These are phyloP conservation scores for Jasminum sambac DNA, from an alignment of 257 asterid species.

Conservation along the genomic window DNA sequence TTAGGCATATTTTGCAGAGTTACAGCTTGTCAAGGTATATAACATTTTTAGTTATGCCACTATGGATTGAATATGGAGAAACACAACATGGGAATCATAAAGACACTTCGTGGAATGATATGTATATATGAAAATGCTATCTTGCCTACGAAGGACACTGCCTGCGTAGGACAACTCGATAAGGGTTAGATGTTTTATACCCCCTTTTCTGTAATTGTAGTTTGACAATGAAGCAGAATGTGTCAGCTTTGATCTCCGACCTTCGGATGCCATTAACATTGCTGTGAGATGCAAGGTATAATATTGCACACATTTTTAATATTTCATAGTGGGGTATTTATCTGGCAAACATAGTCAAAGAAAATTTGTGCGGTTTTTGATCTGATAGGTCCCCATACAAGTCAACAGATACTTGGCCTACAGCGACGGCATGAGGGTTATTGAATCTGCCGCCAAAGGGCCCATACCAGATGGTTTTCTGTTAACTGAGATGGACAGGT, in stretches of 20 bases:
- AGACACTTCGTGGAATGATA: not conserved
- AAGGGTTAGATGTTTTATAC: not conserved
- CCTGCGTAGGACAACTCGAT: not conserved
- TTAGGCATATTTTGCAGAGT: constrained; percentile 88
- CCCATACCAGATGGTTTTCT: constrained; percentile 33
- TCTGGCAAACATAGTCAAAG: not conserved
- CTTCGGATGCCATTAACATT: constrained; percentile 96
- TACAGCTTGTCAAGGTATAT: constrained; percentile 75
- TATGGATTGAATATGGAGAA: not conserved
- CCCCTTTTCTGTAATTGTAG: constrained; percentile 36
- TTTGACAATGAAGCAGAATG: constrained; percentile 66
- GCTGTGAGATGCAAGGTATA: constrained; percentile 97
- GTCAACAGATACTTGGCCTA: constrained; percentile 57
- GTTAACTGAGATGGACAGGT: constrained; percentile 48
- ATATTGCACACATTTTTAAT: not conserved
- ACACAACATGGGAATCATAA: not conserved
- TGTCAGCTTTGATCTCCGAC: constrained; percentile 85
- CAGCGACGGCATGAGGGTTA: constrained; percentile 53
- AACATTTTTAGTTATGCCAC: constrained; percentile 39
- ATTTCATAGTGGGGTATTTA: not conserved
- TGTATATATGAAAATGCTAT: too few relatives aligned
- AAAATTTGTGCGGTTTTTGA: not conserved
- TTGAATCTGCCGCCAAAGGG: constrained; percentile 42
- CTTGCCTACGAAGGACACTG: too few relatives aligned
- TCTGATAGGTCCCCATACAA: constrained; percentile 53